A percentile compares a stretch with the other conserved stretches of the same genome.
phyloP scores from a whole-genome alignment of 352 stramenopile genomes.

The Phytophthora citricola region DNA sequence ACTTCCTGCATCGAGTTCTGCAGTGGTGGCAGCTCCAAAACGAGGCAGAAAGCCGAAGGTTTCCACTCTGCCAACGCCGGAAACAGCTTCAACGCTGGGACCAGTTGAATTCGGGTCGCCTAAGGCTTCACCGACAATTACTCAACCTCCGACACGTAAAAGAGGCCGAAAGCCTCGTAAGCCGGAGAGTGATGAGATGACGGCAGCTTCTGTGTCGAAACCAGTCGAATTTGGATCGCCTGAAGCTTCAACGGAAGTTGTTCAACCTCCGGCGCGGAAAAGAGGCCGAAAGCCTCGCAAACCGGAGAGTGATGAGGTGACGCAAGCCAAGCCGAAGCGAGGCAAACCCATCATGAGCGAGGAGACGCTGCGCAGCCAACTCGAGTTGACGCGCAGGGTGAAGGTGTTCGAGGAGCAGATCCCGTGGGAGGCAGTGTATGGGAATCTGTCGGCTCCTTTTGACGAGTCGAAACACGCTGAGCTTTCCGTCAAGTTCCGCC shows the following conservation, averaged over 20 bases:
- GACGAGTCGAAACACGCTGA: constrained; percentile 30
- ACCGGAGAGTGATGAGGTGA: neutral
- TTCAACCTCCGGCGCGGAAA: neutral
- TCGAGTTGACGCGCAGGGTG: constrained; percentile 29
- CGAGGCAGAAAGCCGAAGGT: neutral
- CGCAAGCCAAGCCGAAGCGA: constrained; percentile 21
- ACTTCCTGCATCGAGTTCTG: neutral
- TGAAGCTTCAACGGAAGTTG: neutral
- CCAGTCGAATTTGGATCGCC: neutral
- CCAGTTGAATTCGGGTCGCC: neutral
- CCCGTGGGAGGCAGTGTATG: constrained; percentile 49
- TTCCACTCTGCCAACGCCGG: neutral
- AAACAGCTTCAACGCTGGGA: neutral
- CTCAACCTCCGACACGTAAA: neutral
- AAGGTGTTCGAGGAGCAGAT: constrained; percentile 27
- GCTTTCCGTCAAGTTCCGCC: constrained; percentile 31
- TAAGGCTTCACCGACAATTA: neutral
- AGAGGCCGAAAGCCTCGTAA: too few species aligned
- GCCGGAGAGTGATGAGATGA: too few species aligned
- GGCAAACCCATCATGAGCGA: constrained; percentile 26
- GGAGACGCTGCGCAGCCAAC: constrained; percentile 20
- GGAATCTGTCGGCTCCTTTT: constrained; percentile 46
- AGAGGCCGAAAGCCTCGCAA: constrained; percentile 10
- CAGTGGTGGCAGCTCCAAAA: neutral
- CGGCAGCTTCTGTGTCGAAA: neutral